These are phyloP conservation scores for Cryptococcus amylolentus DNA, from an alignment of 1,284 basidiomycete species.

Conservation along the genomic window DNA sequence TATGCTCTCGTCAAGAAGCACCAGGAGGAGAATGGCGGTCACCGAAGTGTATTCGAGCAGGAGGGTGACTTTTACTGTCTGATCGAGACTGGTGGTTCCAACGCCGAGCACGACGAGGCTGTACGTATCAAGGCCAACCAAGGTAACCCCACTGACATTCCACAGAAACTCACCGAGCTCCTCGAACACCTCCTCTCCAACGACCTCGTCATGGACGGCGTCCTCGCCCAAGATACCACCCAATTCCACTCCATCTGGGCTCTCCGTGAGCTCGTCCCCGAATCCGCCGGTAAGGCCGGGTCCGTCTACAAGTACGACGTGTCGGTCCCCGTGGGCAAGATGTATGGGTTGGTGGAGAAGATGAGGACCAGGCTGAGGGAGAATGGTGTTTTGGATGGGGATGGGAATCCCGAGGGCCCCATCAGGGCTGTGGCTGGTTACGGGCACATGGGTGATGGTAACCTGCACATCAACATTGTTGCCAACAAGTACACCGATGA, in stretches of 20 bases:
- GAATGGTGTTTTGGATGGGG: conserved; percentile 65
- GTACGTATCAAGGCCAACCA: conserved; percentile 50
- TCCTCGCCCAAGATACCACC: conserved; percentile 84
- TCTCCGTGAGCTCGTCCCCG: conserved; percentile 89
- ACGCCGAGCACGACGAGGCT: conserved; percentile 91
- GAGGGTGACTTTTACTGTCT: conserved; percentile 83
- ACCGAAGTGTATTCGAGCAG: conserved; percentile 54
- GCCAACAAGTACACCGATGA: conserved; percentile 77
- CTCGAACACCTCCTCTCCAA: conserved; percentile 76
- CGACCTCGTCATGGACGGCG: conserved; percentile 83
- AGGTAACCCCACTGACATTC: neutral
- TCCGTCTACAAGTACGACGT: conserved; percentile 98
- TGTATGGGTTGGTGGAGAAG: conserved; percentile 83
- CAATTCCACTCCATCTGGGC: conserved; percentile 91
- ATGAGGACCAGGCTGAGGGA: conserved; percentile 70
- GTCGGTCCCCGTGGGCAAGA: conserved; percentile 80
- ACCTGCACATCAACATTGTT: conserved; percentile 92
- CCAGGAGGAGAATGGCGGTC: conserved; percentile 44
- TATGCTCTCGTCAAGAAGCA: conserved; percentile 69
- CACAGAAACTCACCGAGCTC: conserved; percentile 81
- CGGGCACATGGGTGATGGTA: conserved; percentile 97
- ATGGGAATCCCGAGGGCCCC: conserved; percentile 57
- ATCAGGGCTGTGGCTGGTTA: conserved; percentile 86
- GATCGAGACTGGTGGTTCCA: conserved; percentile 92
- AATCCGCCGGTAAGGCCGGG: conserved; percentile 90